Percentiles rank a stretch among this genome's conserved stretches.
Conservation (phyloP, 805 yeast species). For the Barnettozyma botsteinii region DNA sequence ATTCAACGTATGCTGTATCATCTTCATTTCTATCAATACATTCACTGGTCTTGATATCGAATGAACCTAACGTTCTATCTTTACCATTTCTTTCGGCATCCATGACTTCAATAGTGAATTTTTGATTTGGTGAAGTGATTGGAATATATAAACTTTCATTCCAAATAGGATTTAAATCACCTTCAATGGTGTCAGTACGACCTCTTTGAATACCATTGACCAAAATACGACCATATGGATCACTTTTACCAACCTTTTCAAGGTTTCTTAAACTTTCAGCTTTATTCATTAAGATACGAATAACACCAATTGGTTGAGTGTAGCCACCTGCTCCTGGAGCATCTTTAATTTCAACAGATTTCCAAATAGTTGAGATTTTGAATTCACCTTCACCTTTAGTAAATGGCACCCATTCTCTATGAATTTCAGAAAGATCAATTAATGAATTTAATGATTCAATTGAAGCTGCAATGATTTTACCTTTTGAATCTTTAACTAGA, state of each 20-base stretch:
- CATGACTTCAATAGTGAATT: conserved; percentile 82
- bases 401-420: conserved; percentile 71
- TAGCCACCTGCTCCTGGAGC: conserved; percentile 73
- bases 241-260: conserved; percentile 85
- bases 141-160: conserved; percentile 79
- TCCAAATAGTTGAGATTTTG: conserved; percentile 70
- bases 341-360: conserved; percentile 69
- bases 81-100: conserved; percentile 75
- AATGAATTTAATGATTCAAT: conserved; percentile 56
- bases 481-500: conserved; percentile 56
- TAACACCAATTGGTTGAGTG: conserved; percentile 91
- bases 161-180: conserved; percentile 77
- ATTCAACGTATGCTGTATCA: conserved; percentile 56
- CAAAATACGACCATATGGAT: conserved; percentile 81
- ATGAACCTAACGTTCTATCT: conserved; percentile 84
- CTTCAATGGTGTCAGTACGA: conserved; percentile 65
- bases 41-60: conserved; percentile 61
- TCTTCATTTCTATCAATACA: conserved; percentile 52
- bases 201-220: conserved; percentile 72
- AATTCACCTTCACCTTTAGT: conserved; percentile 67
- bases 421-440: conserved; percentile 68
- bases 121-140: conserved; percentile 77
- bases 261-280: conserved; percentile 77
- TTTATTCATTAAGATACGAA: conserved; percentile 62
- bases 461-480: conserved; percentile 53